Percentiles rank a stretch among this genome's conserved stretches.
phyloP scores from a whole-genome alignment of 768 basidiomycete species.

The Auriculariales sp. region DNA sequence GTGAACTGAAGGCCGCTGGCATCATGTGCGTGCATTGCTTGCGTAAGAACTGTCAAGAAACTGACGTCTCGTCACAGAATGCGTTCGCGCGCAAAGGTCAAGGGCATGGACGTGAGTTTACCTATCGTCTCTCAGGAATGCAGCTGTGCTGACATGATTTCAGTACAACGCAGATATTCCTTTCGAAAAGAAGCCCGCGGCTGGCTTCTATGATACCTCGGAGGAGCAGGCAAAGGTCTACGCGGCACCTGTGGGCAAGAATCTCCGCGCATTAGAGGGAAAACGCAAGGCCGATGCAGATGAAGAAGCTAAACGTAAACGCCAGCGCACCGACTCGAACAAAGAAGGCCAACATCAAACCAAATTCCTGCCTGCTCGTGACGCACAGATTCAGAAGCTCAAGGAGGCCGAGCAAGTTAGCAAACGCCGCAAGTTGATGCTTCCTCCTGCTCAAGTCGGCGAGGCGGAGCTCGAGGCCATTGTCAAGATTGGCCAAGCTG shows the following conservation, averaged over 20 bases:
- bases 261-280: slow-evolving; percentile 85
- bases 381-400: slow-evolving; percentile 93
- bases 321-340: slow-evolving; percentile 29
- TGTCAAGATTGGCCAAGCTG: slow-evolving; percentile 91
- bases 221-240: slow-evolving; percentile 83
- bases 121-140: slow-evolving; percentile 1
- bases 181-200: slow-evolving; percentile 89
- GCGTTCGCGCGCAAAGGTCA: slow-evolving; percentile 88
- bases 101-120: slow-evolving; percentile 84
- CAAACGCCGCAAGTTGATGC: slow-evolving; percentile 63
- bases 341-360: slow-evolving; percentile 41
- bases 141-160: background rate
- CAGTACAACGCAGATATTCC: slow-evolving; percentile 98
- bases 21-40: slow-evolving; percentile 62
- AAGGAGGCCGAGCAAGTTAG: slow-evolving; percentile 96
- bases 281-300: slow-evolving; percentile 90
- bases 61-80: slow-evolving; percentile 32
- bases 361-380: slow-evolving; percentile 91
- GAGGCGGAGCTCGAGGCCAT: slow-evolving; percentile 94
- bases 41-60: too few relatives aligned
- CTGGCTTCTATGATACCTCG: slow-evolving; percentile 93
- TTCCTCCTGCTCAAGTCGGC: slow-evolving; percentile 86
- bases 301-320: slow-evolving; percentile 82
- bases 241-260: slow-evolving; percentile 83
- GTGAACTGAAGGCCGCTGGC: slow-evolving; percentile 94